Evolutionary conservation across 805 yeast species (phyloP).

Genomic region (Groenewaldozyma tartarivorans): DNA sequence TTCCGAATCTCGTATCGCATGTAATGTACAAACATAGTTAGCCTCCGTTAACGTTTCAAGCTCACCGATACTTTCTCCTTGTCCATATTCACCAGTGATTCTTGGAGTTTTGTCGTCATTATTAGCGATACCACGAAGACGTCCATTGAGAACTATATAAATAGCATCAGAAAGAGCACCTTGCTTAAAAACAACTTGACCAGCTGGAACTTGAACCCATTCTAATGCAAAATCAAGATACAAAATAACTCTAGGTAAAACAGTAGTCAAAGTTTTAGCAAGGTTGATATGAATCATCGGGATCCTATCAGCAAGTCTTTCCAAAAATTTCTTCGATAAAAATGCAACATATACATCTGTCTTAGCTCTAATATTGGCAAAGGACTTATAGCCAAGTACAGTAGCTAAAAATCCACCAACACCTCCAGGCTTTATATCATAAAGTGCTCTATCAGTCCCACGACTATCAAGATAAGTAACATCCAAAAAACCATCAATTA

Average conservation of each 20-base stretch:
- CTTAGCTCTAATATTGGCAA: conserved; percentile 58
- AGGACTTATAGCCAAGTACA: conserved; percentile 67
- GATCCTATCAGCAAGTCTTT: conserved; percentile 60
- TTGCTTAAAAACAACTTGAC: conserved; percentile 67
- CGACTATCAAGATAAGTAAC: conserved; percentile 39
- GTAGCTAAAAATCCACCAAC: conserved; percentile 83
- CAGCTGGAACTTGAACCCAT: conserved; percentile 90
- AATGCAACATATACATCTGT: conserved; percentile 61
- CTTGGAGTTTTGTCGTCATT: conserved; percentile 18
- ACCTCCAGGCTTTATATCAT: conserved; percentile 65
- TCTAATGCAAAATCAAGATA: conserved; percentile 86
- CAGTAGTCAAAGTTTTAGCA: conserved; percentile 61
- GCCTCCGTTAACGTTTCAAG: conserved; percentile 84
- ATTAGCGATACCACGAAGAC: conserved; percentile 53
- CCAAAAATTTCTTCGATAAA: conserved; percentile 52
- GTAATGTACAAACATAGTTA: conserved; percentile 55
- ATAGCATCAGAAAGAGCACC: conserved; percentile 87
- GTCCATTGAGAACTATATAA: conserved; percentile 79
- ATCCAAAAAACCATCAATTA: conserved; percentile 69
- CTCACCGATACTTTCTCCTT: conserved; percentile 92
- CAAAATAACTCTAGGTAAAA: conserved; percentile 56
- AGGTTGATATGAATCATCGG: conserved; percentile 68
- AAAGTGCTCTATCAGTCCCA: conserved; percentile 27
- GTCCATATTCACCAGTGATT: conserved; percentile 71
- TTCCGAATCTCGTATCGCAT: conserved; percentile 90